These are phyloP conservation scores for Albugo laibachii DNA, from an alignment of 352 stramenopile species.

Conservation along the genomic window DNA sequence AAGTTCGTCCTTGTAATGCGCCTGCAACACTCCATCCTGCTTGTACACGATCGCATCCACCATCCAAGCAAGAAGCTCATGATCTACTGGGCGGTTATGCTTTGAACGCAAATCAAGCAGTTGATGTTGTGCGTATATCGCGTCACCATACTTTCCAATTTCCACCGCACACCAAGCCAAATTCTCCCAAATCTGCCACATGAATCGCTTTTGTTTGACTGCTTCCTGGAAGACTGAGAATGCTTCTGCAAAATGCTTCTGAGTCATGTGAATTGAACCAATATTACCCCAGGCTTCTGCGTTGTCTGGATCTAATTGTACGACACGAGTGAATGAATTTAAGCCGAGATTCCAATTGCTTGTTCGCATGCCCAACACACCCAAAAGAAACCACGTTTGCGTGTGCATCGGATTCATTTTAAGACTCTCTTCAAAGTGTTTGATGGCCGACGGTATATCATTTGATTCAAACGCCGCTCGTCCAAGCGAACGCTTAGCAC, in stretches of 20 bases:
- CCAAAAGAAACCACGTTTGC: conserved; percentile 85
- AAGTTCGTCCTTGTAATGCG: conserved; percentile 17
- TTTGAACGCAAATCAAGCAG: conserved; percentile 61
- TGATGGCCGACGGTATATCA: conserved; percentile 50
- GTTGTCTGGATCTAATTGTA: conserved; percentile 88
- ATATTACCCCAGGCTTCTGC: conserved; percentile 22
- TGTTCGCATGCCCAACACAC: conserved; percentile 78
- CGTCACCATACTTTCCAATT: conserved; percentile 43
- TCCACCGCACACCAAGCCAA: conserved; percentile 63
- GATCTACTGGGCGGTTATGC: conserved; percentile 55
- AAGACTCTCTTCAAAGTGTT: conserved; percentile 69
- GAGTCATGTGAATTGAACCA: conserved; percentile 82
- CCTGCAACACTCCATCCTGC: conserved; percentile 19
- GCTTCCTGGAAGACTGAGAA: conserved; percentile 69
- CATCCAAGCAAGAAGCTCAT: conserved; percentile 62
- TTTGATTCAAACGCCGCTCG: conserved; percentile 78
- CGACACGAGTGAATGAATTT: conserved; percentile 81
- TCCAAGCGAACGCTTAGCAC: conserved; percentile 81
- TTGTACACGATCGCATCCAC: conserved; percentile 61
- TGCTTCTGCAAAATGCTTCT: conserved; percentile 51
- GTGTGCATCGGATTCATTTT: conserved; percentile 81
- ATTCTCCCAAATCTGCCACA: conserved; percentile 89
- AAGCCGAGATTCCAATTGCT: conserved; percentile 76
- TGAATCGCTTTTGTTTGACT: conserved; percentile 77
- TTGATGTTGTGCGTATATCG: conserved; percentile 75